Percentiles rank a stretch among this genome's conserved stretches.
Evolutionary conservation across 2,329 filamentous ascomycete species (phyloP).

Genomic region (Aspergillus proliferans): DNA sequence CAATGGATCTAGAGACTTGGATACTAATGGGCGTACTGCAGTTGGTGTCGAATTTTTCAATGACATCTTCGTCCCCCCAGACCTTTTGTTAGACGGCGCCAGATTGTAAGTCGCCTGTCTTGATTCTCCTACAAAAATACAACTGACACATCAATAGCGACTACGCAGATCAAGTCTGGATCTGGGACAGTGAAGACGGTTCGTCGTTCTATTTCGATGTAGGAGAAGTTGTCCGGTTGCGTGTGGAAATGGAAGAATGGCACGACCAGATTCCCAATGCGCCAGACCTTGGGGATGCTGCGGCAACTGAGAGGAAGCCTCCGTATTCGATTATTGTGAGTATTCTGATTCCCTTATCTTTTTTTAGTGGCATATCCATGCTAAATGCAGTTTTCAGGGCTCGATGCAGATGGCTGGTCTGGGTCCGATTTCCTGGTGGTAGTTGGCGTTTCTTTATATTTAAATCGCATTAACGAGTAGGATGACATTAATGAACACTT

Average conservation of each 20-base stretch:
- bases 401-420: constrained; percentile 44
- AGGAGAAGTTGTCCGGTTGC: constrained; percentile 80
- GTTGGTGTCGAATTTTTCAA: constrained; percentile 89
- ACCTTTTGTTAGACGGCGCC: constrained; percentile 67
- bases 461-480: not conserved
- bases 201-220: constrained; percentile 79
- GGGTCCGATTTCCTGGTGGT: constrained; percentile 44
- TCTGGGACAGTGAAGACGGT: constrained; percentile 70
- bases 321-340: constrained; percentile 42
- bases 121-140: not conserved
- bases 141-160: constrained; percentile 48
- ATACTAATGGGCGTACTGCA: constrained; percentile 26
- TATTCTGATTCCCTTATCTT: not conserved
- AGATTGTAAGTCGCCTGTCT: constrained; percentile 56
- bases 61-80: constrained; percentile 74
- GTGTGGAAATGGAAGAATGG: constrained; percentile 84
- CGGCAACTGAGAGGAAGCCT: constrained; percentile 54
- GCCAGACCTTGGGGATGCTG: constrained; percentile 57
- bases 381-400: constrained; percentile 26
- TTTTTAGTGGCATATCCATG: not conserved
- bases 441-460: constrained; percentile 6
- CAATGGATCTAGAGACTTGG: not conserved
- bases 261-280: constrained; percentile 75
- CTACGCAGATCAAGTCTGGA: constrained; percentile 70
- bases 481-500: not conserved